These are phyloP conservation scores for Neoarthrinium moseri DNA, from an alignment of 2,329 filamentous ascomycete species.

Conservation along the genomic window DNA sequence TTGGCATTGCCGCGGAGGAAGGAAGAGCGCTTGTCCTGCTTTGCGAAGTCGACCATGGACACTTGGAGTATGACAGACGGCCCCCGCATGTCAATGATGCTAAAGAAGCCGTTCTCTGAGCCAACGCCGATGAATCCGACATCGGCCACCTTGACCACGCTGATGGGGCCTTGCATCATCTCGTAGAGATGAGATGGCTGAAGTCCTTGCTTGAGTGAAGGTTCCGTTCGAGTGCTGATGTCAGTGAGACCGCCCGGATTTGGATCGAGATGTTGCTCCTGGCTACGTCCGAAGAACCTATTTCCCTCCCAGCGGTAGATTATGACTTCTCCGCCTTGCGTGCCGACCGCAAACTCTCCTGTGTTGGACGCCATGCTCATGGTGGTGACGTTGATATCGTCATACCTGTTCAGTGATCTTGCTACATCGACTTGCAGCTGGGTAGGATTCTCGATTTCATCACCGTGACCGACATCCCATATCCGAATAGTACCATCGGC, in stretches of 20 bases:
- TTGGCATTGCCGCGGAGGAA: slow-evolving; percentile 61
- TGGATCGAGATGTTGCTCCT: slow-evolving; percentile 49
- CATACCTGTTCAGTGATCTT: slow-evolving; percentile 74
- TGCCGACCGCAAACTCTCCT: slow-evolving; percentile 81
- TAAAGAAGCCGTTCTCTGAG: slow-evolving; percentile 78
- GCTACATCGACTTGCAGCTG: slow-evolving; percentile 85
- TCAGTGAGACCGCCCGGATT: slow-evolving; percentile 72
- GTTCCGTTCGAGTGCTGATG: slow-evolving; percentile 71
- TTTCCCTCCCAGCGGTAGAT: slow-evolving; percentile 90
- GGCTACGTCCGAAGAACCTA: slow-evolving; percentile 65
- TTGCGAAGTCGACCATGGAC: slow-evolving; percentile 70
- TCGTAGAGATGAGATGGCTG: slow-evolving; percentile 79
- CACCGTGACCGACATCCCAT: slow-evolving; percentile 89
- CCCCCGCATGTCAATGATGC: slow-evolving; percentile 83
- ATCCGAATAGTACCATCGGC: slow-evolving; percentile 88
- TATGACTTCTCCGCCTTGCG: slow-evolving; percentile 78
- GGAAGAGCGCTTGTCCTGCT: slow-evolving; percentile 72
- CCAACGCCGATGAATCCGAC: slow-evolving; percentile 89
- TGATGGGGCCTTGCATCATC: slow-evolving; percentile 79
- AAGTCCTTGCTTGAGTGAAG: slow-evolving; percentile 72
- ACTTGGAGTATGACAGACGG: slow-evolving; percentile 79
- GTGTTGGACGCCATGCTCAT: slow-evolving; percentile 79
- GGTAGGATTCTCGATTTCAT: slow-evolving; percentile 85
- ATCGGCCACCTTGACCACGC: slow-evolving; percentile 79
- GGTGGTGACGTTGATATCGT: slow-evolving; percentile 73